Evolutionary conservation across 2,329 filamentous ascomycete species (phyloP).

Genomic region (Cryphonectria nitschkei): DNA sequence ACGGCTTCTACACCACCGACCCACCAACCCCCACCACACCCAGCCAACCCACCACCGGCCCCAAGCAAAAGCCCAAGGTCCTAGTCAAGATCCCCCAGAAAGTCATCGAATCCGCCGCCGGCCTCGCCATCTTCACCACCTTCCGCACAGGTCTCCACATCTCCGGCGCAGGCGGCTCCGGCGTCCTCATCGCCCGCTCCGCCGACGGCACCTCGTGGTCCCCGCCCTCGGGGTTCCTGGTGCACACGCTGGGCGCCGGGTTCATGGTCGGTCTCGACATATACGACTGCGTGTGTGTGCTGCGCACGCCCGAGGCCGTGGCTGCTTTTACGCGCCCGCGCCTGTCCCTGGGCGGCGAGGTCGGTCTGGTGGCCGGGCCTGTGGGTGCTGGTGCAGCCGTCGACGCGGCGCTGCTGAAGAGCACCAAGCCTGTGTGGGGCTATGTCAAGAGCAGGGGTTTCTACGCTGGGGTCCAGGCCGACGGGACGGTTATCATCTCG

Average conservation of each 20-base stretch:
- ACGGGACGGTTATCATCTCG: constrained; percentile 75
- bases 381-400: constrained; percentile 64
- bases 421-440: constrained; percentile 64
- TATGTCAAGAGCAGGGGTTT: constrained; percentile 75
- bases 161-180: constrained; percentile 59
- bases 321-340: constrained; percentile 69
- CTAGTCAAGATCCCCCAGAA: constrained; percentile 43
- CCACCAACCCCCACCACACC: constrained; percentile 27
- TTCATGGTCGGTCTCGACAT: constrained; percentile 75
- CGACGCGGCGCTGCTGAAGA: constrained; percentile 57
- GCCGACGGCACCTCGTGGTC: constrained; percentile 66
- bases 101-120: constrained; percentile 57
- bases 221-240: constrained; percentile 71
- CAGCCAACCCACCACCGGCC: constrained; percentile 31
- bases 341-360: constrained; percentile 68
- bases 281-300: constrained; percentile 75
- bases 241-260: constrained; percentile 71
- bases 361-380: constrained; percentile 63
- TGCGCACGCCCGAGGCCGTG: constrained; percentile 69
- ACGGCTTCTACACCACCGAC: constrained; percentile 39
- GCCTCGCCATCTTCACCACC: constrained; percentile 62
- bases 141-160: constrained; percentile 62
- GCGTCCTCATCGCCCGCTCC: constrained; percentile 55
- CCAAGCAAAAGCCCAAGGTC: constrained; percentile 39
- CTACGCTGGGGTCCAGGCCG: constrained; percentile 73